These are phyloP conservation scores for Suhomyces sp. DNA, from an alignment of 805 yeast species.

Conservation along the genomic window DNA sequence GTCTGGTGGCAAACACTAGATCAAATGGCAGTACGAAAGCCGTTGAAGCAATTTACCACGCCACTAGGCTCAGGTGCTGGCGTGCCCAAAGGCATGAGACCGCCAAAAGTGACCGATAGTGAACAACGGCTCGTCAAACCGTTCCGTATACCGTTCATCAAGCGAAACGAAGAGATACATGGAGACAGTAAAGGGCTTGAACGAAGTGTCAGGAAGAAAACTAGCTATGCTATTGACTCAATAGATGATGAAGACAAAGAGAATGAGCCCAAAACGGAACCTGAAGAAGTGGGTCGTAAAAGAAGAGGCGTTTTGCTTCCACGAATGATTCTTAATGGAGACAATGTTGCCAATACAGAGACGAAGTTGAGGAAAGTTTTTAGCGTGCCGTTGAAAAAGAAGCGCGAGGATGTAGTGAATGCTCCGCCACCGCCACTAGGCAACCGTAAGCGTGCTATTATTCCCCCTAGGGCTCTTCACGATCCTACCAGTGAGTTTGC, in stretches of 20 bases:
- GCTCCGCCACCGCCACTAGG: slow-evolving; percentile 83
- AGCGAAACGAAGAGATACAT: slow-evolving; percentile 5
- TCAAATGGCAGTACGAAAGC: slow-evolving; percentile 27
- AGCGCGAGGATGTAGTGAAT: slow-evolving; percentile 26
- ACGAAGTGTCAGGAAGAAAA: slow-evolving; percentile 26
- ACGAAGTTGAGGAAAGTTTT: slow-evolving; percentile 46
- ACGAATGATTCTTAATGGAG: slow-evolving; percentile 44
- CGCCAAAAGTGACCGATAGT: slow-evolving; percentile 53
- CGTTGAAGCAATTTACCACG: slow-evolving; percentile 39
- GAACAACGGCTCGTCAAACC: slow-evolving; percentile 57
- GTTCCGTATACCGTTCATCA: slow-evolving; percentile 60
- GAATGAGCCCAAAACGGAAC: slow-evolving; percentile 1
- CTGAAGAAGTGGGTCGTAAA: slow-evolving; percentile 30
- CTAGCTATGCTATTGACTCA: slow-evolving; percentile 33
- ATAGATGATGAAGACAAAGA: slow-evolving; percentile 16
- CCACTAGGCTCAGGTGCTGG: slow-evolving; percentile 71
- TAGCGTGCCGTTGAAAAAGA: slow-evolving; percentile 55
- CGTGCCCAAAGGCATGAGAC: slow-evolving; percentile 52
- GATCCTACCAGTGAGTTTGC: slow-evolving; percentile 94
- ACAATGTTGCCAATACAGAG: slow-evolving; percentile 33
- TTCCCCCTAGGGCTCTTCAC: slow-evolving; percentile 90
- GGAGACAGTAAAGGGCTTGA: neutral
- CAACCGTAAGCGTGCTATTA: slow-evolving; percentile 60
- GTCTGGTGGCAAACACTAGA: neutral
- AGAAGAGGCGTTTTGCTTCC: slow-evolving; percentile 58